Evolutionary conservation across 768 basidiomycete genomes (phyloP).

Genomic region (Mycena filopes): DNA sequence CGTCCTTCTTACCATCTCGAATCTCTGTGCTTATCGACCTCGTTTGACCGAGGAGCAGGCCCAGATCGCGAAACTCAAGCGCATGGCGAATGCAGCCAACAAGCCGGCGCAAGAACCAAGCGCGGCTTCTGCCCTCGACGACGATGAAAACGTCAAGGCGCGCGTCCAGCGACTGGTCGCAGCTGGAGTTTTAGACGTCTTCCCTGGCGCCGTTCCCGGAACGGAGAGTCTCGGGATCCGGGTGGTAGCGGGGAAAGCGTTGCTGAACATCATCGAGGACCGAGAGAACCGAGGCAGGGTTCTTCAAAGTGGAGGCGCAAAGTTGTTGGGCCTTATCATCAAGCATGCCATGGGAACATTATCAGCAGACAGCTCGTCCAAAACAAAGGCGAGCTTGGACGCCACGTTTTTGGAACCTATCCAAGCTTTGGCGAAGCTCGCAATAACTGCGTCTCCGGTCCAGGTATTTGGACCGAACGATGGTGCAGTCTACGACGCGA

Average conservation of each 20-base stretch:
- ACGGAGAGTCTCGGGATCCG: slow-evolving; percentile 76
- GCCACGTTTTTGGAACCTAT: slow-evolving; percentile 67
- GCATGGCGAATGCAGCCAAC: slow-evolving; percentile 69
- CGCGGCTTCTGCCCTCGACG: slow-evolving; percentile 61
- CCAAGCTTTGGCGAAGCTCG: slow-evolving; percentile 92
- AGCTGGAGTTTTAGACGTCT: slow-evolving; percentile 71
- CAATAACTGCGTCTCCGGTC: slow-evolving; percentile 91
- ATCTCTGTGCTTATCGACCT: slow-evolving; percentile 78
- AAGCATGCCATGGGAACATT: slow-evolving; percentile 54
- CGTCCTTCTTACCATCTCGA: slow-evolving; percentile 76
- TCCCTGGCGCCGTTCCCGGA: slow-evolving; percentile 64
- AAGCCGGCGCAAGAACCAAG: slow-evolving; percentile 40
- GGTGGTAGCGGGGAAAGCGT: slow-evolving; percentile 64
- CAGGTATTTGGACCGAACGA: slow-evolving; percentile 91
- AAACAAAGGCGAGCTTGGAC: slow-evolving; percentile 47
- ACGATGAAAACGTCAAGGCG: slow-evolving; percentile 70
- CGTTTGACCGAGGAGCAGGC: slow-evolving; percentile 82
- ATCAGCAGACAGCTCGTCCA: slow-evolving; percentile 37
- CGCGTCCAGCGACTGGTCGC: slow-evolving; percentile 68
- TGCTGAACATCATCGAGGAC: slow-evolving; percentile 81
- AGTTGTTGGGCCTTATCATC: slow-evolving; percentile 68
- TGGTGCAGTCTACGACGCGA: slow-evolving; percentile 81
- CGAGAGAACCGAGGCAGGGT: slow-evolving; percentile 81
- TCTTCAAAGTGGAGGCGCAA: slow-evolving; percentile 82
- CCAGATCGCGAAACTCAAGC: slow-evolving; percentile 82